Base-by-base conservation (phyloP, 768 basidiomycete genomes). In the Agrocybe pediades region DNA sequence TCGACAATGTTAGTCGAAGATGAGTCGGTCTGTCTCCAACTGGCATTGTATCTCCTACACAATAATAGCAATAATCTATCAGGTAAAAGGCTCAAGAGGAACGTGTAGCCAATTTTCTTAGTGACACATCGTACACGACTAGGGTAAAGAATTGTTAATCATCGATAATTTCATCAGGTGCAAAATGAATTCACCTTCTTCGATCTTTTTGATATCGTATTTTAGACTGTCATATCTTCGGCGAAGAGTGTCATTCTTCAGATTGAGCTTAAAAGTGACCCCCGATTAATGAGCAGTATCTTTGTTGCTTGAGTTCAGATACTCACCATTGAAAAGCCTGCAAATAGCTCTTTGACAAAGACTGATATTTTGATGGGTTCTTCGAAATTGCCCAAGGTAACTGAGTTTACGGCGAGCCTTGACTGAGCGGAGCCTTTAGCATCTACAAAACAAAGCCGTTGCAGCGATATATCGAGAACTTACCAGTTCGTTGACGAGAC, bases 121-220 rank as follows among this genome's bases (percentile, higher is more conserved):
- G 71, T 29, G 90, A 90, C 15, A 93, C 83, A 66, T 93, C 91
- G 62, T 93, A 93, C 1, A 92, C 91, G 45, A 93, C 90, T 93
- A 43, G 57, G 19, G 52, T 30, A 19, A 23, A 17, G 40, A 21
- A 25, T 33, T 26, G 27, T 42, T 23, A 46, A 49, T 41, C 19
- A n/a, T 26, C 21, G 25, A 42, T 51, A 33, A 49, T 42, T 26
- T 29, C 15, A 27, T 29, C 23, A 24, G 45, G 49, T n/a, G 9
- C 6, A 41, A 46, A 30, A 25, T 4, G n/a, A 36, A 3, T 40
- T 13, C 74, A 82, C 91, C 90, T 85, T 92, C 91, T 72, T 92
- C 90, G 16, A 93, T 88, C 62, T 91, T 92, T 68, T 92, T 92
- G 56, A 93, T 81, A 65, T 92, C 91, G 57, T 92, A 93, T 63